Percentiles rank a stretch among this genome's conserved stretches.
phyloP scores from a whole-genome alignment of 805 yeast species.

The Blastobotrys attinorum region DNA sequence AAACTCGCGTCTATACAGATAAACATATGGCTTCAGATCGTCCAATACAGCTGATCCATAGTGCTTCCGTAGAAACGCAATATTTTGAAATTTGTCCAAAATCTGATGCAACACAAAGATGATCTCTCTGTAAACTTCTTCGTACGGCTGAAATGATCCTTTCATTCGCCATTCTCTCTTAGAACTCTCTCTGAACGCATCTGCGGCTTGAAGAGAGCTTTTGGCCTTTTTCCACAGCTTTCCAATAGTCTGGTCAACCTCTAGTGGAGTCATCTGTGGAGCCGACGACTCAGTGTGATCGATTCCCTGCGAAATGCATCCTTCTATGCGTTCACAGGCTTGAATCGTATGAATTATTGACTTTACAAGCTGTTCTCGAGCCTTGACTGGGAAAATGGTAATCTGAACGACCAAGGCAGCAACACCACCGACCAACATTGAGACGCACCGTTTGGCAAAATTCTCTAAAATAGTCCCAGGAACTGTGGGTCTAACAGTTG shows the following conservation, averaged over 20 bases:
- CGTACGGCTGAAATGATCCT: slow-evolving; percentile 36
- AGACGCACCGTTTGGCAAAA: slow-evolving; percentile 43
- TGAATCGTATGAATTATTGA: slow-evolving; percentile 37
- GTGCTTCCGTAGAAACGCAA: slow-evolving; percentile 34
- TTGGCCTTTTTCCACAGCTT: slow-evolving; percentile 33
- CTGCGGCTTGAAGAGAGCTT: slow-evolving; percentile 34
- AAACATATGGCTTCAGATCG: slow-evolving; percentile 33
- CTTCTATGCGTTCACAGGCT: slow-evolving; percentile 33
- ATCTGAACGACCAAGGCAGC: slow-evolving; percentile 41
- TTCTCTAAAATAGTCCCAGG: slow-evolving; percentile 36
- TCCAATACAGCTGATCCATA: slow-evolving; percentile 42
- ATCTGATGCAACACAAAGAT: slow-evolving; percentile 40
- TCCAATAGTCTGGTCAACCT: slow-evolving; percentile 19
- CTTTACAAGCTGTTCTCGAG: slow-evolving; percentile 37
- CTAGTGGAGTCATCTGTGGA: slow-evolving; percentile 15
- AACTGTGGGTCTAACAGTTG: slow-evolving; percentile 34
- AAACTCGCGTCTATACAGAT: slow-evolving; percentile 39
- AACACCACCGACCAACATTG: slow-evolving; percentile 44
- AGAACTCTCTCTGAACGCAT: slow-evolving; percentile 23
- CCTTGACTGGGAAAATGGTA: slow-evolving; percentile 39
- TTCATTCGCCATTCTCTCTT: slow-evolving; percentile 40
- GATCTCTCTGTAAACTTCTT: slow-evolving; percentile 36
- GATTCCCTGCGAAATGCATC: slow-evolving; percentile 35
- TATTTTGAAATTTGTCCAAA: slow-evolving; percentile 40
- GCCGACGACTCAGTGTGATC: slow-evolving; percentile 5